These are phyloP conservation scores for Penicillium riverlandense DNA, from an alignment of 495 filamentous ascomycete genomes.

Conservation along the genomic window DNA sequence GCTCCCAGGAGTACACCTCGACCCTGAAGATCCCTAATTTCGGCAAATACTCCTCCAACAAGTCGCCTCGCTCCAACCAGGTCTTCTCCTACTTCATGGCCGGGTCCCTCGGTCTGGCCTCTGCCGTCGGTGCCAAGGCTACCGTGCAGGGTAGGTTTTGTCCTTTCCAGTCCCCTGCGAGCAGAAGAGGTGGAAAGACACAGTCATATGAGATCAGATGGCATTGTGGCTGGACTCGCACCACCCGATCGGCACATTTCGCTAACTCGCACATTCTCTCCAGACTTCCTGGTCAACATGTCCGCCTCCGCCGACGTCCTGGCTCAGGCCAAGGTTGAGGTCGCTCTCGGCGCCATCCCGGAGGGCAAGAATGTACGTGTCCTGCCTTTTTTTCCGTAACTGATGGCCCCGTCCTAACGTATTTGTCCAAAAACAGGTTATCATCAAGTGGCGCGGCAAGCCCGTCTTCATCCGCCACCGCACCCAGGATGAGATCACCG, in stretches of 20 bases:
- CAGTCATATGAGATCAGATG: not conserved
- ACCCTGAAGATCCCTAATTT: constrained; percentile 83
- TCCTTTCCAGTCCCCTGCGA: constrained; percentile 1
- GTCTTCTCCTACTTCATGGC: constrained; percentile 98
- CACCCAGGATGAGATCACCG: constrained; percentile 76
- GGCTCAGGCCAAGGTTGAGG: constrained; percentile 98
- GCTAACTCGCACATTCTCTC: constrained; percentile 3
- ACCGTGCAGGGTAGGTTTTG: constrained; percentile 83
- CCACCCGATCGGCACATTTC: no score
- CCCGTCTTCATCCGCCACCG: constrained; percentile 99
- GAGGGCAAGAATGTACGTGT: constrained; percentile 96
- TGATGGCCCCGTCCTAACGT: no score
- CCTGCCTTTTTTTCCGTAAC: not conserved
- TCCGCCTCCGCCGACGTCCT: constrained; percentile 97
- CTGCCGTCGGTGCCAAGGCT: constrained; percentile 88
- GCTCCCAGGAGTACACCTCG: constrained; percentile 29
- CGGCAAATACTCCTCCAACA: constrained; percentile 72
- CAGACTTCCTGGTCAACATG: constrained; percentile 99
- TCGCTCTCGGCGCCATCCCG: constrained; percentile 83
- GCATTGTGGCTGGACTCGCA: no score
- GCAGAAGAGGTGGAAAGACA: not conserved
- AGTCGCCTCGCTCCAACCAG: constrained; percentile 59
- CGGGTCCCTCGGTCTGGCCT: constrained; percentile 83
- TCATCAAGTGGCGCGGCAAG: constrained; percentile 99
- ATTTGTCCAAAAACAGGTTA: constrained; percentile 52